Evolutionary conservation across 1,139 yeast species (phyloP).

Genomic region (Pichia terricola): DNA sequence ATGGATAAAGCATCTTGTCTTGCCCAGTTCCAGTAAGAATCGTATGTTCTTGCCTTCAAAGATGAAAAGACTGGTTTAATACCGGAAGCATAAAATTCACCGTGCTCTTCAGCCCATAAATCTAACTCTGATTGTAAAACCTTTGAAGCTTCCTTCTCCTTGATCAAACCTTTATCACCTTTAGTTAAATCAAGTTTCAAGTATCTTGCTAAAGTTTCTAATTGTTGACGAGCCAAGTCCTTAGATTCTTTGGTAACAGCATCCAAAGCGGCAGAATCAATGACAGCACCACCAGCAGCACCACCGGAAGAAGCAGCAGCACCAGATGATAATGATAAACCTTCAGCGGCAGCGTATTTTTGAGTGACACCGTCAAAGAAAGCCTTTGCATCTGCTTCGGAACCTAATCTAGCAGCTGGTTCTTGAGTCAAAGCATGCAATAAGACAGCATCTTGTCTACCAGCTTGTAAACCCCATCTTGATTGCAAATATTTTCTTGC

Average conservation of each 20-base stretch:
- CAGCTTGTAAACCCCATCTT: slow-evolving; percentile 84
- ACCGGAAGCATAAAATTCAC: slow-evolving; percentile 90
- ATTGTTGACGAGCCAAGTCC: slow-evolving; percentile 85
- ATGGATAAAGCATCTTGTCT: slow-evolving; percentile 91
- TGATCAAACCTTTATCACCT: slow-evolving; percentile 78
- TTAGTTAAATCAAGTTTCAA: slow-evolving; percentile 83
- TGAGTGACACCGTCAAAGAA: slow-evolving; percentile 75
- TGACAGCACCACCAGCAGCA: slow-evolving; percentile 74
- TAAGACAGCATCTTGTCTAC: slow-evolving; percentile 89
- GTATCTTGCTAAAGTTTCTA: slow-evolving; percentile 91
- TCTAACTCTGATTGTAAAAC: slow-evolving; percentile 85
- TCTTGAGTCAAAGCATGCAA: slow-evolving; percentile 78
- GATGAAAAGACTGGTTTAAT: slow-evolving; percentile 84
- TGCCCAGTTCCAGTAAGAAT: slow-evolving; percentile 99
- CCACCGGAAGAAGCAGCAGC: slow-evolving; percentile 24
- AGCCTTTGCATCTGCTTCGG: slow-evolving; percentile 83
- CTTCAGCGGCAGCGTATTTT: slow-evolving; percentile 77
- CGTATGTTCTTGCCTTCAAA: slow-evolving; percentile 90
- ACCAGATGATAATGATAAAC: slow-evolving; percentile 66
- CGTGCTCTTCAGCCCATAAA: slow-evolving; percentile 88
- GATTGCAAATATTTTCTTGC: slow-evolving; percentile 88
- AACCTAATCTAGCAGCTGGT: slow-evolving; percentile 79
- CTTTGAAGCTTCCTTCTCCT: slow-evolving; percentile 81
- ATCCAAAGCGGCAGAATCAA: slow-evolving; percentile 94
- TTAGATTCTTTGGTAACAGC: slow-evolving; percentile 87